Evolutionary conservation across 2,329 filamentous ascomycete species (phyloP), one percentile per base, ranked within the genome.

Genomic region (Fusarium begoniae): DNA sequence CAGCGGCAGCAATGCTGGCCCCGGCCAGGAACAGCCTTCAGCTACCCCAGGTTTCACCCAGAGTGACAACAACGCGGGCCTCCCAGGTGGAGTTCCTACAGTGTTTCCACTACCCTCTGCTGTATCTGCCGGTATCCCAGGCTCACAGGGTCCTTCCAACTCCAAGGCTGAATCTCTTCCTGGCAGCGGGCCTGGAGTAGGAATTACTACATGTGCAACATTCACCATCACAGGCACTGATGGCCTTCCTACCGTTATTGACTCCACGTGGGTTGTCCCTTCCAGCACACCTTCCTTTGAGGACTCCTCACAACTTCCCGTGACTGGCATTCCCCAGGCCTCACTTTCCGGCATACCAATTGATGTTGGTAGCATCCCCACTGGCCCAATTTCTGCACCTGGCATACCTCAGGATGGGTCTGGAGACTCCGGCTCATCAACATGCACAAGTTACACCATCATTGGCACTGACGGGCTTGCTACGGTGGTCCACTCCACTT

Each of bases 181-280:
- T 32, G 67, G 63, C 4, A 58, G 37, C 30, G 59, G 26, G 43
- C 26, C 71, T 58, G 59, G 22, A n/a, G 45, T 48, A 38, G 72
- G 63, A 26, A 48, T 77, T 44, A 78, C 78, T 26, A 79, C 72
- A 2, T 78, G 74, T 28, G 73, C 76, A 15, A 79, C 73, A 26
- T 69, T 80, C 50, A 83, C 80, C 20, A 69, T 82, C 48, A 73
- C 78, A 44, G 82, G 82, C 7, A 43, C 78, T n/a, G 75, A 83
- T 67, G 81, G 81, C 11, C 67, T 77, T 43, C 78, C 80, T 17
- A 83, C 82, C 15, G 74, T 82, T 17, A 66, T 83, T 26, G 79
- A 83, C 44, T 83, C 82, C 14, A 81, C 79, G 22, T 78, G 81
- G 76, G 74, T 82, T 26, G 66, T 79, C 20, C 75, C 80, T 54